These are phyloP conservation scores for Lactarius psammicola DNA, from an alignment of 768 basidiomycete genomes.

Conservation along the genomic window DNA sequence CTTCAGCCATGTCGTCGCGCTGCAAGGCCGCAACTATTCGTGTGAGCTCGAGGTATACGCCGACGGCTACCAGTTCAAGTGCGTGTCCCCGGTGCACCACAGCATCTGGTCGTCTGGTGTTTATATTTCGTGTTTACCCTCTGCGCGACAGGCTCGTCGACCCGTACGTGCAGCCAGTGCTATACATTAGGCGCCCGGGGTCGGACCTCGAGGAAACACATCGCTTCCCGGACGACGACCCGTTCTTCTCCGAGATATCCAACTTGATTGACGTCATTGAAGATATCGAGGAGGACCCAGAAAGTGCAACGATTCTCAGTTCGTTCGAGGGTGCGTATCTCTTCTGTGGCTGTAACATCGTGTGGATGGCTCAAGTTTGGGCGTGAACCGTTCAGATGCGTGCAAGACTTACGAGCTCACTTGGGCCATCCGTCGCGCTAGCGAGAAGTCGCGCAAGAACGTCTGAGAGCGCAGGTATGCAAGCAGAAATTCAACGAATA, in stretches of 20 bases:
- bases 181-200: constrained; percentile 82
- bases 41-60: constrained; percentile 94
- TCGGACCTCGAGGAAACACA: constrained; percentile 71
- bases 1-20: constrained; percentile 84
- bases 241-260: constrained; percentile 92
- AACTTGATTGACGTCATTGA: constrained; percentile 89
- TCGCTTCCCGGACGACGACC: constrained; percentile 79
- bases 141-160: constrained; percentile 65
- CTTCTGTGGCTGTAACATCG: neutral
- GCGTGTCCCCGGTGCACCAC: constrained; percentile 29
- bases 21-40: constrained; percentile 91
- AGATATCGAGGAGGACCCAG: constrained; percentile 84
- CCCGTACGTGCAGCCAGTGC: constrained; percentile 89
- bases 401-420: constrained; percentile 87
- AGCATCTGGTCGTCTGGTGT: no score
- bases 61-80: constrained; percentile 90
- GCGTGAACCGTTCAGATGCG: constrained; percentile 73
- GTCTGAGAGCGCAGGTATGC: constrained; percentile 2
- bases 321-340: constrained; percentile 69
- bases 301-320: constrained; percentile 75
- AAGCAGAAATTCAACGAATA: constrained; percentile 1
- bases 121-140: constrained; percentile 12
- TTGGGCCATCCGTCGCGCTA: constrained; percentile 86
- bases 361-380: neutral
- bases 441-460: constrained; percentile 57